Base-by-base conservation (phyloP, 163 green algal genomes). In the Volvox carteri region DNA sequence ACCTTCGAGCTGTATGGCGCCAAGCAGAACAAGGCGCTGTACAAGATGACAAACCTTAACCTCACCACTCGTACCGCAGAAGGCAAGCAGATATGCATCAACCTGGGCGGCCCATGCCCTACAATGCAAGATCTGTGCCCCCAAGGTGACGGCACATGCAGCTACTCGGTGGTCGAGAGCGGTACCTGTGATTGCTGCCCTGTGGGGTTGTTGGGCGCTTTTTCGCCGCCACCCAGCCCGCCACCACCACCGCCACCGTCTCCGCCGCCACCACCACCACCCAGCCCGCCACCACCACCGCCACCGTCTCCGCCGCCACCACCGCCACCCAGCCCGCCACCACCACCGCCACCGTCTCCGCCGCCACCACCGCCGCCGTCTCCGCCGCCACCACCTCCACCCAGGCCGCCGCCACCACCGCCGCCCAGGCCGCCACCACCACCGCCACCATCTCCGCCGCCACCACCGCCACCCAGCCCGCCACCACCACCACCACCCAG, bases 131-230 rank as follows among this genome's bases (percentile, higher is more conserved):
- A 18, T 7, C 67, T 88, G 12, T 88, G 81, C 67, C 48, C 48
- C 35, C 30, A 58, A 23, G 81, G 68, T 11, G 67, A 60, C 14
- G 81, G 67, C 67, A 58, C 28, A 46, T 88, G 81, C 81, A 39
- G 18, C 42, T 88, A 88, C 41, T 41, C 81, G 4, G 60, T 80
- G 25, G 37, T 88, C 7, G 46, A 88, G 67, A 35, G 33, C 7
- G 81, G 67, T 33, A 79, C 65, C 21, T 87, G 80, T 46, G 65
- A 87, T 21, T 87, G 80, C 80, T 87, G 80, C 65, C 80, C 80
- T 35, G 80, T 87, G 2, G 65, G 65, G 21, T 23, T 54, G 33
- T 23, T 78, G 30, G 65, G 65, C 33, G 28, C 52, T 30, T 87
- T 87, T 65, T 44, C 80, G 30, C 62, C 54, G 54, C 54, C 54